These are phyloP conservation scores for Coemansia sp. DNA, from an alignment of 192 early-diverging fungal species.

Conservation along the genomic window DNA sequence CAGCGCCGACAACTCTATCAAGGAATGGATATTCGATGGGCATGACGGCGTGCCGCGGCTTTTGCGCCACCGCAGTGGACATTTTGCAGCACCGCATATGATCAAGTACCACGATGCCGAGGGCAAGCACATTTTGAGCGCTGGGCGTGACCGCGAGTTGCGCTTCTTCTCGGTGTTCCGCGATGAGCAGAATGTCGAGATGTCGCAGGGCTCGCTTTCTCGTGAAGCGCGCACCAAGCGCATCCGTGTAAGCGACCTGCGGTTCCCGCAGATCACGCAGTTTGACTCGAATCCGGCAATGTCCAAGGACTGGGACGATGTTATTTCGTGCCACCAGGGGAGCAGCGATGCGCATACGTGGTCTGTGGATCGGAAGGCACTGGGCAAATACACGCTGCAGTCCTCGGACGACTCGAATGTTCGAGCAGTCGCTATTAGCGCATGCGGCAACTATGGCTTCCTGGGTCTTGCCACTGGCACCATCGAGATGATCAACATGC, in stretches of 20 bases:
- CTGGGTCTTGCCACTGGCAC: constrained; percentile 74
- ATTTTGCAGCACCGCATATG: constrained; percentile 79
- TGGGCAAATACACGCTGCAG: constrained; percentile 69
- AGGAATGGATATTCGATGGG: constrained; percentile 96
- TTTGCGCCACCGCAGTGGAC: constrained; percentile 82
- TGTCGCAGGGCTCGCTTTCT: constrained; percentile 68
- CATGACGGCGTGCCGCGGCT: constrained; percentile 77
- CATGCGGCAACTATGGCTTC: constrained; percentile 94
- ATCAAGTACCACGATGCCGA: constrained; percentile 77
- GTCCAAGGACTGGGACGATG: constrained; percentile 87
- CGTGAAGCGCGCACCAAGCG: constrained; percentile 61
- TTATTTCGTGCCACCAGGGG: constrained; percentile 85
- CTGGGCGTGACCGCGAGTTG: constrained; percentile 81
- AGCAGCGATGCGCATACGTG: constrained; percentile 73
- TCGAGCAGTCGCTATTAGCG: constrained; percentile 69
- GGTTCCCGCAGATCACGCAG: constrained; percentile 72
- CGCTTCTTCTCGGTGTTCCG: constrained; percentile 81
- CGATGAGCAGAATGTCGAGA: constrained; percentile 79
- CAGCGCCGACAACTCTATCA: constrained; percentile 87
- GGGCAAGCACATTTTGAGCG: constrained; percentile 72
- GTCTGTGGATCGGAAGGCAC: constrained; percentile 72
- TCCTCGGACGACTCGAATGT: constrained; percentile 63
- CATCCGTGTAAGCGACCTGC: constrained; percentile 64
- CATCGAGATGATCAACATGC: constrained; percentile 94
- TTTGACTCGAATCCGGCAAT: constrained; percentile 67